A percentile compares a stretch with the other conserved stretches of the same genome.
These are phyloP conservation scores for Kodamaea leandrae DNA, from an alignment of 805 yeast species.

Conservation along the genomic window DNA sequence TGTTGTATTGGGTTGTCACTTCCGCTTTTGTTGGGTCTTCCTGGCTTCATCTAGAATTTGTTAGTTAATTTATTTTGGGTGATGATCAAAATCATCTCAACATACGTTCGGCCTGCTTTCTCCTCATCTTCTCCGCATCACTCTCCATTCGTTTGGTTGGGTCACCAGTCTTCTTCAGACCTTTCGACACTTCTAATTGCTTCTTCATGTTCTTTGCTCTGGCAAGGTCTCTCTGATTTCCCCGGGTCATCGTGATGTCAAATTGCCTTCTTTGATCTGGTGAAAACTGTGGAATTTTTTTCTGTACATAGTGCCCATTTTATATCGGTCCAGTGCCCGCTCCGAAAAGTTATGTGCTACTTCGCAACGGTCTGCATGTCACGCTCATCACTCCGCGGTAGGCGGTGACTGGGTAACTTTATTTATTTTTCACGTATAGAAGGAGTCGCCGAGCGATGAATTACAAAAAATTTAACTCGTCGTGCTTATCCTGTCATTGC, in stretches of 20 bases:
- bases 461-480: neutral
- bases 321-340: neutral
- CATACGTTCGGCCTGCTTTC: slow-evolving; percentile 80
- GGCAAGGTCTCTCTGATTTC: slow-evolving; percentile 94
- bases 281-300: slow-evolving; percentile 4
- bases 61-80: slow-evolving; percentile 9
- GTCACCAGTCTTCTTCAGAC: slow-evolving; percentile 69
- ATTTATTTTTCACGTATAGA: neutral
- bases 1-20: neutral
- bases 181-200: slow-evolving; percentile 59
- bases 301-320: neutral
- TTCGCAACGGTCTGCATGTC: slow-evolving; percentile 6
- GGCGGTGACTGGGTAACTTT: neutral
- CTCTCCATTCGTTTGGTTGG: slow-evolving; percentile 81
- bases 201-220: slow-evolving; percentile 86
- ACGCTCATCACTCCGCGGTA: neutral
- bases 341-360: neutral
- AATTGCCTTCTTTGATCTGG: neutral
- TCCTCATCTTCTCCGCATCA: slow-evolving; percentile 88
- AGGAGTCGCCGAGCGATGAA: neutral
- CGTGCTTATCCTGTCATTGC: no score
- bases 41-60: slow-evolving; percentile 46
- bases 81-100: slow-evolving; percentile 16
- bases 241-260: slow-evolving; percentile 71
- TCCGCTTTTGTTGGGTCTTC: slow-evolving; percentile 30